These are phyloP conservation scores for Baorangia bicolor DNA, from an alignment of 768 basidiomycete species.

Conservation along the genomic window DNA sequence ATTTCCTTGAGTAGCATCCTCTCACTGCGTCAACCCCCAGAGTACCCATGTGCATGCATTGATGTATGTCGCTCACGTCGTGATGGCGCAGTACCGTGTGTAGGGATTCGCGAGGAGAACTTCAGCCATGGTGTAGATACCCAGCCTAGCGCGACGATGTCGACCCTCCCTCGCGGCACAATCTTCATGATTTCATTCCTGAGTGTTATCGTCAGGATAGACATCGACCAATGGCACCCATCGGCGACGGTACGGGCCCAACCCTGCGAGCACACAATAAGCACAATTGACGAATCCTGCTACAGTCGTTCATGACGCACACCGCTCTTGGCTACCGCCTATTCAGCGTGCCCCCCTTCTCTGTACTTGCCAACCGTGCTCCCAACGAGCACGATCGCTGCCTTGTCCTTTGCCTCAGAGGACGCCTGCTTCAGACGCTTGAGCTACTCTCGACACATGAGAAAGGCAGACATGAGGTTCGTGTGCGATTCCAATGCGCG, in stretches of 20 bases:
- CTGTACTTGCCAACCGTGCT: slow-evolving; percentile 71
- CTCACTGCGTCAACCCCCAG: not conserved
- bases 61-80: slow-evolving; percentile 50
- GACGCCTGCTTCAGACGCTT: slow-evolving; percentile 40
- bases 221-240: slow-evolving; percentile 29
- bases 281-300: not conserved
- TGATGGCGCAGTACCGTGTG: slow-evolving; percentile 56
- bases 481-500: slow-evolving; percentile 60
- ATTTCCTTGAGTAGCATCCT: slow-evolving; percentile 71
- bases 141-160: slow-evolving; percentile 66
- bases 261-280: not conserved
- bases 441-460: slow-evolving; percentile 61
- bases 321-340: slow-evolving; percentile 67
- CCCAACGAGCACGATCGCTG: slow-evolving; percentile 61
- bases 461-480: slow-evolving; percentile 65
- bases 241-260: not conserved
- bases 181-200: slow-evolving; percentile 80
- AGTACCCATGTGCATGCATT: not conserved
- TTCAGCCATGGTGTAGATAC: slow-evolving; percentile 60
- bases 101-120: slow-evolving; percentile 54
- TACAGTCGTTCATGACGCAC: not conserved
- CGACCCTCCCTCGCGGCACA: slow-evolving; percentile 64
- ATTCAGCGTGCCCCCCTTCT: slow-evolving; percentile 63
- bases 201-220: slow-evolving; percentile 60
- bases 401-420: slow-evolving; percentile 46